phyloP scores from a whole-genome alignment of 192 early-diverging fungal species.

The Phlyctochytrium arcticum region DNA sequence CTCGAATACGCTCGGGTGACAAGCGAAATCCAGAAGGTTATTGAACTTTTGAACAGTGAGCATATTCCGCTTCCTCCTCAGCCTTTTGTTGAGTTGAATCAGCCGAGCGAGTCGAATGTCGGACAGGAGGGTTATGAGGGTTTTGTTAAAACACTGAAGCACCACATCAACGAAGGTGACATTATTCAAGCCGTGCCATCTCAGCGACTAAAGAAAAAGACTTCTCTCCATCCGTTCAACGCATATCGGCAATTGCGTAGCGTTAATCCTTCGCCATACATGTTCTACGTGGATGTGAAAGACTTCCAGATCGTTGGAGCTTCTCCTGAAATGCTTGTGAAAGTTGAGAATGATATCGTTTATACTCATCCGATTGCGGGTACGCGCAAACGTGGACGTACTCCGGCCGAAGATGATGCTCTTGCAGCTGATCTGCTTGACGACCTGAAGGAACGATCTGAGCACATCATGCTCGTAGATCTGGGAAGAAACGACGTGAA shows the following conservation, averaged over 20 bases:
- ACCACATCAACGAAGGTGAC: constrained; percentile 91
- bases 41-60: constrained; percentile 67
- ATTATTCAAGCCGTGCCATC: constrained; percentile 98
- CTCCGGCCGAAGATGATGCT: constrained; percentile 79
- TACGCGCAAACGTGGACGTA: constrained; percentile 86
- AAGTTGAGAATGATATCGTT: constrained; percentile 79
- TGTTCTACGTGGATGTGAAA: constrained; percentile 97
- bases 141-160: constrained; percentile 84
- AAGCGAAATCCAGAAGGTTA: constrained; percentile 62
- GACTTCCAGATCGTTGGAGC: constrained; percentile 96
- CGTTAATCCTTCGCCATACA: constrained; percentile 98
- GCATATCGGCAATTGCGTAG: constrained; percentile 93
- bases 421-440: constrained; percentile 83
- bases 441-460: constrained; percentile 95
- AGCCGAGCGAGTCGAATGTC: constrained; percentile 78
- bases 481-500: constrained; percentile 98
- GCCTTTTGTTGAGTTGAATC: constrained; percentile 50
- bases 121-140: constrained; percentile 85
- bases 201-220: constrained; percentile 82
- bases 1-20: constrained; percentile 67
- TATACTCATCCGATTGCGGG: constrained; percentile 98
- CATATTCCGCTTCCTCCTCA: constrained; percentile 77
- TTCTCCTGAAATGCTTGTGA: constrained; percentile 96
- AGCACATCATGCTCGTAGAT: constrained; percentile 99
- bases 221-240: constrained; percentile 95